Base-by-base conservation (phyloP, 75 land plant species). In the Sequoia sempervirens region DNA sequence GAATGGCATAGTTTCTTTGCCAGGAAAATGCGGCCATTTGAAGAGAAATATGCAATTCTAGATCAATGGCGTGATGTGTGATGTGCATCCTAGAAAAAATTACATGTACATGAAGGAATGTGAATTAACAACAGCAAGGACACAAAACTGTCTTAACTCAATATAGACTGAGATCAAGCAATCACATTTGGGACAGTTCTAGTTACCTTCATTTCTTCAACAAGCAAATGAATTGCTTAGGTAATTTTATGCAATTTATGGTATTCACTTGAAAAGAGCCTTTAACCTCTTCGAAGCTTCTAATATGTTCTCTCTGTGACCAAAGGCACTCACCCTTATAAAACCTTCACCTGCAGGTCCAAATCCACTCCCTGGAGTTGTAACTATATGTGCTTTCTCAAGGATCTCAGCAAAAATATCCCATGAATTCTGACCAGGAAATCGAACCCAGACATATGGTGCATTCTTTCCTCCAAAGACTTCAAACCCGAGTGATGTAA, bases 261-360 rank as follows among this genome's bases (percentile, higher is more conserved):
- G 17, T 23, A 34, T 56, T 81, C 68, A 81, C 40, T 81, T 84
- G 80, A 80, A 84, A 79, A 84, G 76, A 43, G 75, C 47, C 54
- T 85, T 88, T 41, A 89, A 83, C 79, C 90, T 82, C 75, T 76
- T 75, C 4, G 90, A 64, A 41, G 90, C 90, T 79, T 89, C 90
- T 50, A 81, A 14, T 66, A 89, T 89, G 80, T 89, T 88, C 73
- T 88, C 90, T 83, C 90, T 84, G 82, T 84, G 86, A 79, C 90
- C 90, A 85, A 89, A 89, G 38, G 90, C 90, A 85, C 90, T 89
- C 41, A 85, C 87, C 58, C 90, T 81, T 28, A 89, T 70, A 58
- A 89, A 89, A n/a, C 90, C 90, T 82, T 89, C 90, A 70, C 90
- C 90, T 72, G 88, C 90, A 53, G 90, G 90, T 32, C 90, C 90